Percentiles rank a stretch among this genome's conserved stretches.
These are phyloP conservation scores for Datisca glomerata DNA, from an alignment of 306 rosid species.

Conservation along the genomic window DNA sequence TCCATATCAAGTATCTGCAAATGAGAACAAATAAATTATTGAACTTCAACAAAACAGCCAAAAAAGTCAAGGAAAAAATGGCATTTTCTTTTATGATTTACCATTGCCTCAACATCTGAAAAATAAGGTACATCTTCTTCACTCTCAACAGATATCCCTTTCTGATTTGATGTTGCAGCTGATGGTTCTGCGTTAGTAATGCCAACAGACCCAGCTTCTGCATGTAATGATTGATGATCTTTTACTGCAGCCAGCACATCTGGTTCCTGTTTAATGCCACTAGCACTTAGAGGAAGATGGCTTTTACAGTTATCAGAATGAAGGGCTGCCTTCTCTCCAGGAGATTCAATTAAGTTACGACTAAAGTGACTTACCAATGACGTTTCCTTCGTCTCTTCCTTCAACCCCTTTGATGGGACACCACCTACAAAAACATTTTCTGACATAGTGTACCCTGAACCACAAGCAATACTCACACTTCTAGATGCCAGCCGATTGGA, in stretches of 20 bases:
- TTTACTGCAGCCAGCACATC: conserved; percentile 24
- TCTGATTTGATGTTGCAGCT: conserved; percentile 32
- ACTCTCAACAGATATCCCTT: conserved; percentile 38
- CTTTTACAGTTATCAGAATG: conserved; percentile 25
- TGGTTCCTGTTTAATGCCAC: conserved; percentile 28
- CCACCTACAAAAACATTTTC: conserved; percentile 21
- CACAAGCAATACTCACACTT: conserved; percentile 22
- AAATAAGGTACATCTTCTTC: conserved; percentile 76
- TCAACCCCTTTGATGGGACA: conserved; percentile 17
- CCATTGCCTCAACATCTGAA: conserved; percentile 97
- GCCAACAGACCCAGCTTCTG: conserved; percentile 29
- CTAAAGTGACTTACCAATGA: conserved; percentile 19
- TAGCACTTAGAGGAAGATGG: conserved; percentile 27
- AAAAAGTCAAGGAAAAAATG: background rate
- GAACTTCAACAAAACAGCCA: too few species aligned
- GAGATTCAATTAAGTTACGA: conserved; percentile 20
- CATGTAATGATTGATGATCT: conserved; percentile 24
- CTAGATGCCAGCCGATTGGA: conserved; percentile 21
- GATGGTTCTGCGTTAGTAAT: conserved; percentile 25
- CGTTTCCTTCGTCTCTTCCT: conserved; percentile 29
- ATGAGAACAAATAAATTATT: background rate
- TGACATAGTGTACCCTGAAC: conserved; percentile 21
- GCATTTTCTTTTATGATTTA: conserved; percentile 14
- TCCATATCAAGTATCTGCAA: conserved; percentile 94
- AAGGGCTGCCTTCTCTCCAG: conserved; percentile 24